phyloP scores from a whole-genome alignment of 495 filamentous ascomycete genomes.

The Neurospora sp. region DNA sequence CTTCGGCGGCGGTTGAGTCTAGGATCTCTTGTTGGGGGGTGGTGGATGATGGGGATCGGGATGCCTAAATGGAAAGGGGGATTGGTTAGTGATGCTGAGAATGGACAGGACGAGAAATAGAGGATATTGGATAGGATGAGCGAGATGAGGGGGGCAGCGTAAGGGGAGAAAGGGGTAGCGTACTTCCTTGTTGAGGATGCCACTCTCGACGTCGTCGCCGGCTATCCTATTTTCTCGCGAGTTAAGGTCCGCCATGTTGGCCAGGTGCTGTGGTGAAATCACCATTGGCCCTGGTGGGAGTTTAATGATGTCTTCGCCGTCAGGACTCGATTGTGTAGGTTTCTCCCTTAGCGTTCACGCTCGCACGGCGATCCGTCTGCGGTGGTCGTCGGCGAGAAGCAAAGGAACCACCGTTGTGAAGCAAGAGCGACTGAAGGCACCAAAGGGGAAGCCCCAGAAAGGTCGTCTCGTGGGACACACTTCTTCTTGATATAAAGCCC shows the following conservation, averaged over 20 bases:
- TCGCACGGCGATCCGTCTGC: not conserved
- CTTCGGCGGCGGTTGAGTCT: slow-evolving; percentile 13
- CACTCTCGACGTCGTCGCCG: not conserved
- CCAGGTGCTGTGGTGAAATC: not conserved
- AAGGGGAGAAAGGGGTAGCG: not conserved
- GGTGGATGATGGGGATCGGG: not conserved
- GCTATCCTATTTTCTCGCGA: not conserved
- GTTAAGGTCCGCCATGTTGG: not conserved
- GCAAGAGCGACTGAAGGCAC: not conserved
- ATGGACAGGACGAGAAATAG: not conserved
- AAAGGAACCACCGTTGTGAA: not conserved
- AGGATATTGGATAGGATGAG: not conserved
- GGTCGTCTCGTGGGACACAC: not conserved
- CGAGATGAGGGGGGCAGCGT: not conserved
- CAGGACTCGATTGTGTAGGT: not conserved
- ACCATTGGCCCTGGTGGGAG: not conserved
- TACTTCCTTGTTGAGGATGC: not conserved
- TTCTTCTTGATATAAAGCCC: not conserved
- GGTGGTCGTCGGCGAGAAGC: not conserved
- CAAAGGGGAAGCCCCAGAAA: not conserved
- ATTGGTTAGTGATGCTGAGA: not conserved
- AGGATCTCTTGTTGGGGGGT: not conserved
- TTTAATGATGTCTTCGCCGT: not conserved
- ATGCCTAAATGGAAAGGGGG: not conserved
- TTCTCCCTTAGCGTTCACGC: not conserved